A percentile compares a stretch with the other conserved stretches of the same genome.
Conservation (phyloP, 1,284 basidiomycete genomes). For the Rhodotorula sp. region DNA sequence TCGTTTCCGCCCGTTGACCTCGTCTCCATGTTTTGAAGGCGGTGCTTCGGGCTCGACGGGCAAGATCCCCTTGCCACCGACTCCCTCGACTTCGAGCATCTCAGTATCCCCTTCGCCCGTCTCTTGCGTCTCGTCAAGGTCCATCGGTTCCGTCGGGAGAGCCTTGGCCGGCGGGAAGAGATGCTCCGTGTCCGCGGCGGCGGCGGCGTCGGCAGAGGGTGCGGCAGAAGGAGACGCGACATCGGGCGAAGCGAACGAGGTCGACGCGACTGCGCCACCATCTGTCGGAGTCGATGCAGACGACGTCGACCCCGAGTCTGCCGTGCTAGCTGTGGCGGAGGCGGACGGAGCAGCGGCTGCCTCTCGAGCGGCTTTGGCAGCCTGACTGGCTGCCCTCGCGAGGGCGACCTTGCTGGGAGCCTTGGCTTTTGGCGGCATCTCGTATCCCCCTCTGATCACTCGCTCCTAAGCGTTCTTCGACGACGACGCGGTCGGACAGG, state of each 20-base stretch:
- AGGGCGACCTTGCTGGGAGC: background rate
- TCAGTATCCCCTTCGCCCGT: conserved; percentile 30
- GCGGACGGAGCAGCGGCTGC: background rate
- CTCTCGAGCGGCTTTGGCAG: background rate
- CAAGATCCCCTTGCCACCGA: background rate
- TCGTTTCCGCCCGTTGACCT: background rate
- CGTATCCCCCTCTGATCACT: background rate
- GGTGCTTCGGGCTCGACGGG: background rate
- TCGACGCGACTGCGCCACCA: background rate
- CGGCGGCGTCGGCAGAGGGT: background rate
- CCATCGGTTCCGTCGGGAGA: conserved; percentile 39
- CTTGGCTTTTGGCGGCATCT: conserved; percentile 2
- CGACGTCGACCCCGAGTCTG: background rate
- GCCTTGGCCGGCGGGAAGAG: conserved; percentile 26
- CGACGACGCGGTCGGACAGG: no score
- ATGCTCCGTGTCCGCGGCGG: background rate
- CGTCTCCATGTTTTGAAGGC: background rate
- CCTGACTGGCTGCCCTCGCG: background rate
- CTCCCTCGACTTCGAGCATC: conserved; percentile 15
- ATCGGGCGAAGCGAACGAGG: background rate
- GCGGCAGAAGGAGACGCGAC: background rate
- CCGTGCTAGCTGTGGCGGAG: background rate
- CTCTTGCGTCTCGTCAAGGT: conserved; percentile 32
- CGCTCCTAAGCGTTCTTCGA: no score
- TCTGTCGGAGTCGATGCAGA: no score